Evolutionary conservation across 169 alveolate genomes (phyloP), one percentile per base, ranked within the genome.

Genomic region (Plasmodium cynomolgi): DNA sequence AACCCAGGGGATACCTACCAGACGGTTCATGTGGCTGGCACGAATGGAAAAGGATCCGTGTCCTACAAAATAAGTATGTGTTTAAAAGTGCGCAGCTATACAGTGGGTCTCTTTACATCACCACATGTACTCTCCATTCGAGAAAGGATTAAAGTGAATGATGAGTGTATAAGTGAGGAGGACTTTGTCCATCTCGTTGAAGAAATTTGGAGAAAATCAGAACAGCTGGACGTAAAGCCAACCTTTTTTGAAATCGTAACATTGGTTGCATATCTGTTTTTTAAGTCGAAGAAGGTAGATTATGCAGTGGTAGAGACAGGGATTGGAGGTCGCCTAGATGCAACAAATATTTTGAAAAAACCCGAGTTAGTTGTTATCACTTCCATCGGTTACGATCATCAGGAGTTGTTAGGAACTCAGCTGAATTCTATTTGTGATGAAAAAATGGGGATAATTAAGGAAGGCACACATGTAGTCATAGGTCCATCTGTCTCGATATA

Each of bases 31-130:
- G 95, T 98, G 33, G 97, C 99, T 11, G 99, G 99, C 9, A 97
- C 99, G 5, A 97, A 97, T 93, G 99, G 99, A 50, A 98, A 98
- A 95, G 98, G 99, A 0, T 96, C 99, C 17, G 98, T 98, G 6
- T 81, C 97, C 11, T 54, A 91, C 71, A 97, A 97, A 93, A 94
- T 96, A 41, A 96, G 97, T 47, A 44, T 92, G 56, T 84, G 93
- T 73, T 85, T 98, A 13, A 79, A 95, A 50, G 23, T 79, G 37
- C 81, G 62, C 50, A 99, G 98, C 31, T 95, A 84, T 72, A 96
- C 86, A 56, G 96, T 95, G 13, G 99, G 99, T 1, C 62, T 98
- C 23, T 98, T 91, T 94, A 96, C 97, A 0, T 97, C 99, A 41
- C 99, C 99, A 39, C 99, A 98, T 92, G 81, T 98, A 9, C 93